Conservation (phyloP, 2,329 filamentous ascomycete species). For the Hortaea werneckii region DNA sequence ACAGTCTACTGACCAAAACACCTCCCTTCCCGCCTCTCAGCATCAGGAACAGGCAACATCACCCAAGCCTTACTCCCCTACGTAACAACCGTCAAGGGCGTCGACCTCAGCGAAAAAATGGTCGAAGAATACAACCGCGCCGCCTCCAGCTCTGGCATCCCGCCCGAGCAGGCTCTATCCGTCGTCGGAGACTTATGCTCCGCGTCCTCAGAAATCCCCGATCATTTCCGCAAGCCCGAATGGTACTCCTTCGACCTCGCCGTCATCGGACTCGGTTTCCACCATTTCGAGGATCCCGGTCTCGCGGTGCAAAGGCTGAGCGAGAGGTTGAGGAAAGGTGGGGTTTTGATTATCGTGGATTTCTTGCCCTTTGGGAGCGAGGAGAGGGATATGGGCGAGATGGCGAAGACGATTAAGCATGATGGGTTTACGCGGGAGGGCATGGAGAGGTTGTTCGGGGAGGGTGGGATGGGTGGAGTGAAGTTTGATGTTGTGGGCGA, state of each 20-base stretch:
- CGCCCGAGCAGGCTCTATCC: constrained; percentile 17
- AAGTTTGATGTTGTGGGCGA: constrained; percentile 21
- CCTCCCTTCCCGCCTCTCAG: constrained; percentile 11
- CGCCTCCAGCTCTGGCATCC: constrained; percentile 13
- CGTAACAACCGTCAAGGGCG: constrained; percentile 21
- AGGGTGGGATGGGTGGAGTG: constrained; percentile 22
- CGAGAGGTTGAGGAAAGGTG: constrained; percentile 17
- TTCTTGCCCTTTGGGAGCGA: constrained; percentile 16
- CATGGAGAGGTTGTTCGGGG: constrained; percentile 18
- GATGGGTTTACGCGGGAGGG: constrained; percentile 20
- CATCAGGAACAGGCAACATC: constrained; percentile 22
- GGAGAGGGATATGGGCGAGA: constrained; percentile 10
- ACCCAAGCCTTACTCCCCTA: constrained; percentile 20
- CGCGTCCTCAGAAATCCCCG: constrained; percentile 11
- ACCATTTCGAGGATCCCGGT: constrained; percentile 31
- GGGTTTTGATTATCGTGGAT: constrained; percentile 21
- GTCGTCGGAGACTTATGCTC: constrained; percentile 29
- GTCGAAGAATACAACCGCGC: constrained; percentile 22
- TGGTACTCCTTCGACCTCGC: constrained; percentile 34
- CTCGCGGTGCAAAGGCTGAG: constrained; percentile 17
- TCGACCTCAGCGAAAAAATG: constrained; percentile 25
- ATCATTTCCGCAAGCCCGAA: constrained; percentile 18
- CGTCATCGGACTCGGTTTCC: constrained; percentile 34
- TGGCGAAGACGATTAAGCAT: constrained; percentile 25
- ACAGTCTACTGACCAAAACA: background rate